Conservation (phyloP, 2,329 filamentous ascomycete species). For the Ophiostoma himal-ulmi region DNA sequence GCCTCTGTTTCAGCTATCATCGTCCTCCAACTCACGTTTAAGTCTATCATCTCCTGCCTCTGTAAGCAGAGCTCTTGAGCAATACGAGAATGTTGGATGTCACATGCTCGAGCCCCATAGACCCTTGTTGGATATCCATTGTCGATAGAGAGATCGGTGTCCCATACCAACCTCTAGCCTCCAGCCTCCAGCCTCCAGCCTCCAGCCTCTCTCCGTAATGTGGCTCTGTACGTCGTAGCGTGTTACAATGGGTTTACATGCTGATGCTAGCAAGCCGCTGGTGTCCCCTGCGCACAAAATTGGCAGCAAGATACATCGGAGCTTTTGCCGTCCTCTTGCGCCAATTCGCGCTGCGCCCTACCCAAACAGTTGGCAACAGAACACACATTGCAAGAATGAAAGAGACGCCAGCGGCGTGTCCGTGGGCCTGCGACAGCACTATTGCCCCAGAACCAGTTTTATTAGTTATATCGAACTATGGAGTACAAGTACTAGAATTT, state of each 20-base stretch:
- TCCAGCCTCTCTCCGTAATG: not conserved
- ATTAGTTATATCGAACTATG: not conserved
- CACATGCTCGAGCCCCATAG: not conserved
- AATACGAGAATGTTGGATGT: not conserved
- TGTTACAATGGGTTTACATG: not conserved
- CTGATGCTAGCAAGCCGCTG: not conserved
- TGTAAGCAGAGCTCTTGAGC: no score
- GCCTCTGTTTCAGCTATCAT: not conserved
- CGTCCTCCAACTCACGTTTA: not conserved
- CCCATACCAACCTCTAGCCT: not conserved
- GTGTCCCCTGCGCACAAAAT: not conserved
- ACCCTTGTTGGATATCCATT: not conserved
- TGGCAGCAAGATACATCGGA: not conserved
- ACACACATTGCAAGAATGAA: not conserved
- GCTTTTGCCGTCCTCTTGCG: not conserved
- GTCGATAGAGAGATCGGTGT: not conserved
- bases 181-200: not conserved
- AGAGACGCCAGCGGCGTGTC: constrained; percentile 1
- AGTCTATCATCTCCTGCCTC: no score
- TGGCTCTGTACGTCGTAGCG: not conserved
- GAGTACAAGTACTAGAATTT: not conserved
- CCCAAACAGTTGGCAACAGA: not conserved
- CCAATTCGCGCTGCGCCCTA: not conserved
- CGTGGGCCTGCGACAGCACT: not conserved
- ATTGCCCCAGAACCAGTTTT: constrained; percentile 5